These are phyloP conservation scores for Castanea mollissima DNA, from an alignment of 306 rosid species.

Conservation along the genomic window DNA sequence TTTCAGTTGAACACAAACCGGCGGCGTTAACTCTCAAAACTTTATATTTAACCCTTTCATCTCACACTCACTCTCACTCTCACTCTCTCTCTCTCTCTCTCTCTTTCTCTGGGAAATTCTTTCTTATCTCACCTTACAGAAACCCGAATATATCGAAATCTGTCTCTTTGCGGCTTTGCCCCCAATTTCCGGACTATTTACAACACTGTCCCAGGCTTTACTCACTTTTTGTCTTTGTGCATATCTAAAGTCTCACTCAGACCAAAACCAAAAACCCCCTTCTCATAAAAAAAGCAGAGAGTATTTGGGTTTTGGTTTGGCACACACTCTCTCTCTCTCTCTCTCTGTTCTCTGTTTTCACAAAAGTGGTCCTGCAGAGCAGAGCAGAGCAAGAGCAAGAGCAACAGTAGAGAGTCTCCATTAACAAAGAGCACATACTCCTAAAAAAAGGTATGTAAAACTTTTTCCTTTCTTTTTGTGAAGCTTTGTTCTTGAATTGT, in stretches of 20 bases:
- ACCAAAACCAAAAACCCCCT: not conserved
- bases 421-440: not conserved
- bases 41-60: not conserved
- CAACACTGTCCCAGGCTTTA: not conserved
- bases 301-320: not conserved
- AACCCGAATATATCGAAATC: not conserved
- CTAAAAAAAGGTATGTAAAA: not conserved
- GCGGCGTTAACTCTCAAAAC: constrained; percentile 29
- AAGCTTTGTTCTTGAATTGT: not conserved
- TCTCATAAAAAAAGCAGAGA: no score
- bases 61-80: not conserved
- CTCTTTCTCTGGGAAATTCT: not conserved
- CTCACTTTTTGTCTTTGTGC: not conserved
- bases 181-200: not conserved
- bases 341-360: constrained; percentile 5
- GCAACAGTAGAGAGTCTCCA: not conserved
- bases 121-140: not conserved
- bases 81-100: not conserved
- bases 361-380: not conserved
- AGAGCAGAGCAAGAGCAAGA: no score
- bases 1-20: constrained; percentile 19
- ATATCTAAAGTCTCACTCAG: not conserved
- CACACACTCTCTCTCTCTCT: not conserved
- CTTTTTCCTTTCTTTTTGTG: not conserved
- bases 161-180: not conserved